Conservation (phyloP, 768 basidiomycete genomes). For the Pleurotus salmoneostramineus region DNA sequence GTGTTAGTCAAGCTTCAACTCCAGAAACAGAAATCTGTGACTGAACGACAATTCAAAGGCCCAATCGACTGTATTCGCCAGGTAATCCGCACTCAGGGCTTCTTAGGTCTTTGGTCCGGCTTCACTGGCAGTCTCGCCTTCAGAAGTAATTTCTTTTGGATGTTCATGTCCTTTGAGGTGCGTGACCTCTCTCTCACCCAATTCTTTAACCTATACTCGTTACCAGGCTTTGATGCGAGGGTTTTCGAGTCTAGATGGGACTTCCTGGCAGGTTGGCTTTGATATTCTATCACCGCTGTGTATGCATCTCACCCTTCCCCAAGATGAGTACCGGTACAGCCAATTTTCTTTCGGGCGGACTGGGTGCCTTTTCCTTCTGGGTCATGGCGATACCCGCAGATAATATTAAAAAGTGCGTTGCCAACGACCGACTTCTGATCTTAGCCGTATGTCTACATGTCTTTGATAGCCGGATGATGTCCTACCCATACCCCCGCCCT, state of each 20-base stretch:
- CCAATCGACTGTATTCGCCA: slow-evolving; percentile 66
- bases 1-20: slow-evolving; percentile 61
- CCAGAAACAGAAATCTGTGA: slow-evolving; percentile 47
- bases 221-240: slow-evolving; percentile 55
- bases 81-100: slow-evolving; percentile 58
- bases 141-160: slow-evolving; percentile 73
- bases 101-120: slow-evolving; percentile 70
- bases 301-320: not conserved
- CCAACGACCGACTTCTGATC: not conserved
- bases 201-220: slow-evolving; percentile 15
- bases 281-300: not conserved
- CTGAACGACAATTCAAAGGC: slow-evolving; percentile 57
- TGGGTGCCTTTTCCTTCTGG: slow-evolving; percentile 64
- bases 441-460: not conserved
- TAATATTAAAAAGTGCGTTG: slow-evolving; percentile 74
- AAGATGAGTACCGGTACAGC: slow-evolving; percentile 60
- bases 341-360: slow-evolving; percentile 64
- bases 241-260: slow-evolving; percentile 52
- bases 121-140: slow-evolving; percentile 71
- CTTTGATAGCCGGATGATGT: slow-evolving; percentile 57
- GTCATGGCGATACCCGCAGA: slow-evolving; percentile 70
- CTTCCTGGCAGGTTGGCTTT: slow-evolving; percentile 48
- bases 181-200: slow-evolving; percentile 9
- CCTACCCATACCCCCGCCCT: slow-evolving; percentile 43
- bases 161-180: slow-evolving; percentile 73